Evolutionary conservation across 306 rosid species (phyloP).

Genomic region (Hippophae tibetana): DNA sequence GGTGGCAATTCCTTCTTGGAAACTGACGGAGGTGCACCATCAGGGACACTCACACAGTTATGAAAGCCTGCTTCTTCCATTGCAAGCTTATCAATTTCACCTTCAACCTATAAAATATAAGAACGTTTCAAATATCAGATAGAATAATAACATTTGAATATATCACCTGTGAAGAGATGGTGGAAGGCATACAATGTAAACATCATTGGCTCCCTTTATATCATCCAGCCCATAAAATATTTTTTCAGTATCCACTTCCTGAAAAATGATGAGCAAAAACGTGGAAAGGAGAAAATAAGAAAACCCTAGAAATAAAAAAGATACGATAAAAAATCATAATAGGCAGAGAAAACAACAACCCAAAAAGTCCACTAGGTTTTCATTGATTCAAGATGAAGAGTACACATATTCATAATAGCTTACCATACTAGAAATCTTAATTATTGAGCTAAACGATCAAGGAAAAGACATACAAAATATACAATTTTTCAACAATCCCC

Average conservation of each 20-base stretch:
- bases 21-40: constrained; percentile 80
- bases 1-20: constrained; percentile 66
- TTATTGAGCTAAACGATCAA: too few relatives aligned
- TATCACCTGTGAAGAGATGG: constrained; percentile 5
- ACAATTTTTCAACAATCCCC: too few relatives aligned
- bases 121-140: constrained; percentile 1
- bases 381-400: too few relatives aligned
- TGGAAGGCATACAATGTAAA: constrained; percentile 62
- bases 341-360: too few relatives aligned
- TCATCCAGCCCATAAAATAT: constrained; percentile 90
- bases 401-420: too few relatives aligned
- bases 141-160: constrained; percentile 14
- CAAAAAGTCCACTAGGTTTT: too few relatives aligned
- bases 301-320: too few relatives aligned
- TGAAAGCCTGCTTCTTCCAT: constrained; percentile 94
- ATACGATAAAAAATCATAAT: too few relatives aligned
- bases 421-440: too few relatives aligned
- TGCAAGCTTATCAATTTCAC: constrained; percentile 95
- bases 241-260: constrained; percentile 84
- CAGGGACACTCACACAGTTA: constrained; percentile 94
- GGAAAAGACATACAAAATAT: too few relatives aligned
- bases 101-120: constrained; percentile 69
- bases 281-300: too few relatives aligned
- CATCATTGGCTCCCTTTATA: constrained; percentile 57
- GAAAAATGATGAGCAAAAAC: constrained; percentile 25